Evolutionary conservation across 371 early-diverging fungal genomes (phyloP).

Genomic region (Chytridium lagenaria): DNA sequence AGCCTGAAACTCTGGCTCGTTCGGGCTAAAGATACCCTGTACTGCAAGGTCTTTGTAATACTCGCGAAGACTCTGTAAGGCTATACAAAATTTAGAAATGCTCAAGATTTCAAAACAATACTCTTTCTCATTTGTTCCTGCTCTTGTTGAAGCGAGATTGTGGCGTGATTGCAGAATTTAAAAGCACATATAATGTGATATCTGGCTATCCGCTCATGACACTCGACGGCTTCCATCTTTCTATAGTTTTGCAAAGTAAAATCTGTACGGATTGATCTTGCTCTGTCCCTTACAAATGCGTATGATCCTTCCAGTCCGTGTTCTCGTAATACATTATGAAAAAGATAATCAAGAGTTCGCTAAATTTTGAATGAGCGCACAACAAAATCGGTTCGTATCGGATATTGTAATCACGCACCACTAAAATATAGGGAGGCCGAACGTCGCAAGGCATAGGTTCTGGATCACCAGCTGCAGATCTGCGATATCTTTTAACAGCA

Average conservation of each 20-base stretch:
- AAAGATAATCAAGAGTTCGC: slow-evolving; percentile 79
- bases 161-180: slow-evolving; percentile 68
- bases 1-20: slow-evolving; percentile 89
- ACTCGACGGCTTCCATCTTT: slow-evolving; percentile 67
- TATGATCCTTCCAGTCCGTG: slow-evolving; percentile 69
- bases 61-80: slow-evolving; percentile 79
- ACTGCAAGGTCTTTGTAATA: slow-evolving; percentile 79
- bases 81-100: slow-evolving; percentile 41
- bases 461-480: slow-evolving; percentile 90
- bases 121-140: slow-evolving; percentile 88
- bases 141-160: slow-evolving; percentile 82
- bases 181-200: slow-evolving; percentile 86
- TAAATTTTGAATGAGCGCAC: slow-evolving; percentile 29
- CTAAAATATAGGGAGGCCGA: slow-evolving; percentile 75
- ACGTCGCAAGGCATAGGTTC: slow-evolving; percentile 89
- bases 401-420: slow-evolving; percentile 49
- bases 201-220: slow-evolving; percentile 86
- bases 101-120: slow-evolving; percentile 26
- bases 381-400: not conserved
- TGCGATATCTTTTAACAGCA: slow-evolving; percentile 83
- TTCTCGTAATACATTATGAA: slow-evolving; percentile 64
- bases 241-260: slow-evolving; percentile 85
- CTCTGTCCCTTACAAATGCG: slow-evolving; percentile 87
- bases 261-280: slow-evolving; percentile 87
- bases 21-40: slow-evolving; percentile 62